Evolutionary conservation across 2,329 filamentous ascomycete species (phyloP), one percentile per base, ranked within the genome.

Genomic region (Exophiala sp.): DNA sequence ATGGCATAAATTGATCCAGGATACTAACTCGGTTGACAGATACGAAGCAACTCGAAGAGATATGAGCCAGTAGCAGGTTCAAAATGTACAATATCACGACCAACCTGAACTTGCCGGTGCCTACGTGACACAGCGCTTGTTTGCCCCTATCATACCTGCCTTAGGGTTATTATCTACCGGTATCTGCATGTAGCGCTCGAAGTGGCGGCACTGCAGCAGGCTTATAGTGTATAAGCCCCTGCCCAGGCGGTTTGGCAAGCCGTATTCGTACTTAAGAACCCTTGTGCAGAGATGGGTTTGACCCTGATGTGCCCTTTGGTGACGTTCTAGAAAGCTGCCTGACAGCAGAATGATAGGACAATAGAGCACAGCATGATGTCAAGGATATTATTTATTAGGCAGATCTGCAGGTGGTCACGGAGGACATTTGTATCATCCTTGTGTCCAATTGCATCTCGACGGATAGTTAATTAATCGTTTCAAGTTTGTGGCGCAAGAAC

Each of bases 11-110:
- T 34, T 8, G 11, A 18, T 18, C 9, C 18, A 18, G 19, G 34
- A 5, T 52, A 34, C 52, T 57, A 46, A 58, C 47, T 14, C 14
- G 11, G 38, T 35, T 41, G 22, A 50, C 49, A 62, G 60, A 47
- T 62, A 62, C 35, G 60, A 62, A 54, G 60, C 60, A 13, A 61
- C 56, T 11, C 47, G 50, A 27, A 48, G 50, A 34, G 53, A 57
- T 23, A 16, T 14, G 2, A 37, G 30, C 37, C 23, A 46, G 39
- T 44, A 47, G 22, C 23, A 13, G 22, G 39, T 30, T 6, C 11
- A 19, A 43, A 19, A 13, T 30, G 40, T 29, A 43, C 21, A 13
- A 41, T 24, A 24, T 16, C 21, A n/a, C 9, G 10, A 16, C 30
- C 11, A n/a, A 34, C n/a, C n/a, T n/a, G n/a, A n/a, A n/a, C n/a